Base-by-base conservation (phyloP, 2,329 filamentous ascomycete genomes). In the Colletotrichum lentis region DNA sequence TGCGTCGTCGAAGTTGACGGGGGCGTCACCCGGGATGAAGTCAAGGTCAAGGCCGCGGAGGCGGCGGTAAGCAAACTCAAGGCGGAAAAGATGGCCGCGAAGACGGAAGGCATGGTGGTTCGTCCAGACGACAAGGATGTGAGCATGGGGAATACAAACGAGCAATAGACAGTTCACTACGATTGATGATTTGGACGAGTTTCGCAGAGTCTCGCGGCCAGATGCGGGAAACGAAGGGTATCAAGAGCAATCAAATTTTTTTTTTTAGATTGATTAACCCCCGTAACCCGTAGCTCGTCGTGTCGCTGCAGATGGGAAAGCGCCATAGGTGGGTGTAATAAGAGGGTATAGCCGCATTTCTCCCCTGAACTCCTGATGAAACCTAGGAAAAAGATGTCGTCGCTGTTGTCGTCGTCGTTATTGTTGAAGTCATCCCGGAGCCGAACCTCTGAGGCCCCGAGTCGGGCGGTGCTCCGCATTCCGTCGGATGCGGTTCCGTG, bases 41-140 rank as follows among this genome's bases (percentile, higher is more conserved):
- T 85, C 10, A 81, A 83, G 77, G 84, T 83, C 0, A 84, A 77
- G 74, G 88, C 86, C 16, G 88, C 89, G 0, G 81, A 85, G 49
- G 73, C 76, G 70, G 87, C 86, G 0, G 76, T 88, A 27, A 72
- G 69, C 39, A 66, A 78, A 11, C 71, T 82, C 68, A 77, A 71
- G 64, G 54, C 59, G 7, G 70, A 69, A 44, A 69, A 67, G 8
- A 12, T 14, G 18, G 59, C 47, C 14, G 18, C 41, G 14, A 44
- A 44, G 4, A 7, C 44, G 16, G 11, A 60, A 16, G 22, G 18
- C 22, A 54, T 37, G 37, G 37, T 1, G 6, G 7, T 22, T 3
- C 8, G 31, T 3, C 12, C 35, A 22, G 37, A 54, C 10, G n/a
- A 56, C 5, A 46, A n/a, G 12, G 50, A 52, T 27, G 12, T n/a